Evolutionary conservation across 441 rosid species (phyloP).

Genomic region (Corymbia citriodora): DNA sequence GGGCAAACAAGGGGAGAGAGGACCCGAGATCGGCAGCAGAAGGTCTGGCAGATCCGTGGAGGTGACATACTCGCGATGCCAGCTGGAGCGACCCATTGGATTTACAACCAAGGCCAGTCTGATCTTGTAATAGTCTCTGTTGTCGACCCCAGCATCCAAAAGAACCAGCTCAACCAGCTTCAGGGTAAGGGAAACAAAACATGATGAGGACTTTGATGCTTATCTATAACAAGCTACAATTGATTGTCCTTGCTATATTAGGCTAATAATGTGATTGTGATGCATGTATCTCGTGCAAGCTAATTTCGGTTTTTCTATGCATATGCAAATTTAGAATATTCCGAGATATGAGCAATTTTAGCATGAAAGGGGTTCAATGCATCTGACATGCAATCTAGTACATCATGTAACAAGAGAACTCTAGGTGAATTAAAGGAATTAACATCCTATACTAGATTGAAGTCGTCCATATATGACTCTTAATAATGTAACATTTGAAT

Average conservation of each 20-base stretch:
- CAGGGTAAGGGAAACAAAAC: slow-evolving; percentile 10
- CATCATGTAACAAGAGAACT: background rate
- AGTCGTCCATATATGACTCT: background rate
- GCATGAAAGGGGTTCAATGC: background rate
- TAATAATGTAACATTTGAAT: background rate
- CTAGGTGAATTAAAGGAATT: background rate
- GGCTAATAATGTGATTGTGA: background rate
- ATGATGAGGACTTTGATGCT: background rate
- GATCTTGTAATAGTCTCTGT: slow-evolving; percentile 19
- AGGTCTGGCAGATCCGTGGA: slow-evolving; percentile 13
- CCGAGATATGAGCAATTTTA: background rate
- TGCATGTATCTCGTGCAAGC: background rate
- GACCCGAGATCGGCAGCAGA: slow-evolving; percentile 24
- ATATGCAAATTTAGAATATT: background rate
- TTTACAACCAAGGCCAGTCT: slow-evolving; percentile 22
- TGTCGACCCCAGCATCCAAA: slow-evolving; percentile 6
- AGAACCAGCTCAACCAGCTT: slow-evolving; percentile 26
- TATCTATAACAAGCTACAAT: background rate
- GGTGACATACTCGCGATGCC: slow-evolving; percentile 29
- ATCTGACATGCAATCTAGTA: background rate
- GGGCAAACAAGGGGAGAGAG: background rate
- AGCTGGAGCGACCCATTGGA: slow-evolving; percentile 23
- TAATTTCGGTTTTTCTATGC: background rate
- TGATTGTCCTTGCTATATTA: background rate
- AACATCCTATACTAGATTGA: background rate